Evolutionary conservation across 345 rosid species (phyloP).

Genomic region (Rhodamnia rubescens): DNA sequence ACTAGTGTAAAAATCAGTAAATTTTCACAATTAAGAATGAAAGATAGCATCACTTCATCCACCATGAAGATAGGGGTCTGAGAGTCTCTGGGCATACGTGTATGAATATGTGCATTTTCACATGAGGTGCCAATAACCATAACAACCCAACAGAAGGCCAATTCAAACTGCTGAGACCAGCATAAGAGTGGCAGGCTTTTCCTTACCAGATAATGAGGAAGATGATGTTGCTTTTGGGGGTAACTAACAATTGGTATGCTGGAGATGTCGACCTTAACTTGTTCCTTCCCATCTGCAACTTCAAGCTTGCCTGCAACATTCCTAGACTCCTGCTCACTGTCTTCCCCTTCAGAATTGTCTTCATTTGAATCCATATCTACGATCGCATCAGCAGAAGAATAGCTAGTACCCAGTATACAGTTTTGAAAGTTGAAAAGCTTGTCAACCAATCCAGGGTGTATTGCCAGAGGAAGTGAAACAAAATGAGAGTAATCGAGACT

Average conservation of each 20-base stretch:
- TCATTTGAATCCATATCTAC: conserved; percentile 23
- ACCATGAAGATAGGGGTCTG: background rate
- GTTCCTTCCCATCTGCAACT: conserved; percentile 32
- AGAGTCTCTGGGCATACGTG: background rate
- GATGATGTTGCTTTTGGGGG: conserved; percentile 42
- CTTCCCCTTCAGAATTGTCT: conserved; percentile 17
- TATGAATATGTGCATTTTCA: background rate
- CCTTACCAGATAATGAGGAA: conserved; percentile 43
- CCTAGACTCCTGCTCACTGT: conserved; percentile 4
- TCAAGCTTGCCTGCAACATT: conserved; percentile 30
- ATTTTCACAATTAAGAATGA: background rate
- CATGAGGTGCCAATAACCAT: background rate
- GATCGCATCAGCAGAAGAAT: conserved; percentile 8
- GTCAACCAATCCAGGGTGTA: conserved; percentile 64
- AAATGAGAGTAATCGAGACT: conserved; percentile 78
- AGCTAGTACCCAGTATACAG: conserved; percentile 31
- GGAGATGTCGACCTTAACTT: conserved; percentile 33
- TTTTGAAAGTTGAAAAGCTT: conserved; percentile 73
- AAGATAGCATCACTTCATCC: background rate
- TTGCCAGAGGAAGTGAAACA: conserved; percentile 80
- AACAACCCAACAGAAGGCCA: background rate
- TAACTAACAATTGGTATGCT: conserved; percentile 60
- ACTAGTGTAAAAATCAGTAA: background rate
- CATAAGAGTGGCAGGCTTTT: background rate
- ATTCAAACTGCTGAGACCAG: background rate